phyloP scores from a whole-genome alignment of 176 grass and related monocot species.

The Olyra latifolia region DNA sequence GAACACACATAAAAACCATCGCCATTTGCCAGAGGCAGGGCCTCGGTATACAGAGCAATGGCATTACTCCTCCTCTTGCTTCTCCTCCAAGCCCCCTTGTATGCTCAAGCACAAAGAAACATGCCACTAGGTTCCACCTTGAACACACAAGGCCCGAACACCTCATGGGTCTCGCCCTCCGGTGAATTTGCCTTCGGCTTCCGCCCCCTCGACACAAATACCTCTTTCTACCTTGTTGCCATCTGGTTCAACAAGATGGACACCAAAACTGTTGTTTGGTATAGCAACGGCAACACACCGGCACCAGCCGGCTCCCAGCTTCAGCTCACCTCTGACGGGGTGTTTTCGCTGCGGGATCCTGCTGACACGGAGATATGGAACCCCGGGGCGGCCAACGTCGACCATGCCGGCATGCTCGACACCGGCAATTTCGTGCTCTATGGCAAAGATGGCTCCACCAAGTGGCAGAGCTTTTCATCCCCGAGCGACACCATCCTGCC shows the following conservation, averaged over 20 bases:
- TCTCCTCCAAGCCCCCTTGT: background rate
- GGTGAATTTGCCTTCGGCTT: slow-evolving; percentile 49
- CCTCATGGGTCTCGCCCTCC: slow-evolving; percentile 27
- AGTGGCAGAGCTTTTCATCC: slow-evolving; percentile 38
- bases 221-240: slow-evolving; percentile 42
- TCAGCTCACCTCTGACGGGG: slow-evolving; percentile 18
- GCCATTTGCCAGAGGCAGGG: background rate
- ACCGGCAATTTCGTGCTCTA: slow-evolving; percentile 43
- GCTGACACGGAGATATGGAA: slow-evolving; percentile 29
- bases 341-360: slow-evolving; percentile 22
- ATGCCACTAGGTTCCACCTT: background rate
- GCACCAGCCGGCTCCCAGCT: slow-evolving; percentile 18
- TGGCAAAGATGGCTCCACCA: background rate
- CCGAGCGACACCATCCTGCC: slow-evolving; percentile 53
- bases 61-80: background rate
- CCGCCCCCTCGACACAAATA: background rate
- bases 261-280: slow-evolving; percentile 41
- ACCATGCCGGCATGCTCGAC: slow-evolving; percentile 39
- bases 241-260: slow-evolving; percentile 36
- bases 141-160: background rate
- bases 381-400: background rate
- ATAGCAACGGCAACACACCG: background rate
- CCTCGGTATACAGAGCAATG: background rate
- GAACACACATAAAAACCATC: background rate
- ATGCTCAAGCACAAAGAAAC: background rate